phyloP scores from a whole-genome alignment of 2,329 filamentous ascomycete species.

The Arthrobotrys entomopaga region DNA sequence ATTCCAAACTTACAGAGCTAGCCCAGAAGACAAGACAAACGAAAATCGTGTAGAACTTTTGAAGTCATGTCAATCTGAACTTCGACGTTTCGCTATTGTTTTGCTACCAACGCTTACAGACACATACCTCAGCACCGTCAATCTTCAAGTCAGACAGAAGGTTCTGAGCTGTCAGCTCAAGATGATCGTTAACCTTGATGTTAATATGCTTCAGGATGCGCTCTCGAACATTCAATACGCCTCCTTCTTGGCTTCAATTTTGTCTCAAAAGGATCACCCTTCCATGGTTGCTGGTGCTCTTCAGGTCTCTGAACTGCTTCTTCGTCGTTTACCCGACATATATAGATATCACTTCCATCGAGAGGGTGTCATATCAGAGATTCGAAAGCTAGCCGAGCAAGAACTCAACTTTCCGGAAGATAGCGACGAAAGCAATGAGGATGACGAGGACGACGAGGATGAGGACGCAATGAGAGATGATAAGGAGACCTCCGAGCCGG shows the following conservation, averaged over 20 bases:
- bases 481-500: conserved; percentile 64
- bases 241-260: conserved; percentile 91
- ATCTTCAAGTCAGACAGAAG: conserved; percentile 91
- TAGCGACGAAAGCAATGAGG: conserved; percentile 38
- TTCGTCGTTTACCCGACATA: conserved; percentile 83
- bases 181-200: conserved; percentile 96
- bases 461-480: conserved; percentile 68
- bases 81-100: conserved; percentile 91
- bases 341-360: conserved; percentile 97
- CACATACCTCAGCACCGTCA: conserved; percentile 97
- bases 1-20: conserved; percentile 58
- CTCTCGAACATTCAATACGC: conserved; percentile 90
- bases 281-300: conserved; percentile 86
- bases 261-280: conserved; percentile 93
- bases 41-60: conserved; percentile 85
- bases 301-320: conserved; percentile 86
- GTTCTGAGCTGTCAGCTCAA: conserved; percentile 95
- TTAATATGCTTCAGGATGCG: conserved; percentile 82
- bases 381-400: conserved; percentile 77
- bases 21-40: conserved; percentile 68
- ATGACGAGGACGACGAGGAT: conserved; percentile 57
- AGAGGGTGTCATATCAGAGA: conserved; percentile 93
- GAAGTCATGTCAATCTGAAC: conserved; percentile 82
- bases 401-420: conserved; percentile 60
- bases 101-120: conserved; percentile 94